Evolutionary conservation across 2,329 filamentous ascomycete species (phyloP).

Genomic region (Alternaria gaisen): DNA sequence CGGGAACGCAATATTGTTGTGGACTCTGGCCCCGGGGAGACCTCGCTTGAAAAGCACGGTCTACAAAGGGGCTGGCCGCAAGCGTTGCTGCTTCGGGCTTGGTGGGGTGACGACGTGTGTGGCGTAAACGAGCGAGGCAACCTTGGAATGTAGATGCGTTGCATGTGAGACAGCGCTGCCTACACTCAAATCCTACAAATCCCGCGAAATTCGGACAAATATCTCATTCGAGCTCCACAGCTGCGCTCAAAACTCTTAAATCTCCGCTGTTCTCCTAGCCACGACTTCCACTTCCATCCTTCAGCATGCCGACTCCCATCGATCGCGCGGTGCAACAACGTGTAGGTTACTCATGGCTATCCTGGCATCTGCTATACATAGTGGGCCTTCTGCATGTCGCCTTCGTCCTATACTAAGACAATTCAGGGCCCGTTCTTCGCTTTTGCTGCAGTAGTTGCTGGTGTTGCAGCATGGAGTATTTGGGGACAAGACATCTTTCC

Average conservation of each 20-base stretch:
- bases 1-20: conserved; percentile 25
- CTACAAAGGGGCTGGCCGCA: conserved; percentile 32
- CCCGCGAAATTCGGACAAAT: background rate
- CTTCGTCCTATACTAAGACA: conserved; percentile 7
- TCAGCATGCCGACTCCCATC: conserved; percentile 59
- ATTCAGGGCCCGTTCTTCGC: conserved; percentile 49
- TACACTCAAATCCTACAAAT: background rate
- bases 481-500: conserved; percentile 90
- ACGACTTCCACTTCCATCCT: background rate
- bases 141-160: conserved; percentile 7
- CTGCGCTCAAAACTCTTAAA: background rate
- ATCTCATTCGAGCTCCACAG: background rate
- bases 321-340: conserved; percentile 58
- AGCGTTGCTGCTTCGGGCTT: conserved; percentile 30
- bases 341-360: conserved; percentile 43
- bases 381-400: conserved; percentile 22
- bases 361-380: conserved; percentile 35
- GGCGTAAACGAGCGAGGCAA: conserved; percentile 23
- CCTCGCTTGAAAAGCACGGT: conserved; percentile 49
- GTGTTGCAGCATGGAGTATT: conserved; percentile 82
- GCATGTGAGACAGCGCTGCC: conserved; percentile 23
- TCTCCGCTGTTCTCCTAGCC: background rate
- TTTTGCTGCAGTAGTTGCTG: conserved; percentile 83
- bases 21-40: conserved; percentile 25
- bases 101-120: conserved; percentile 38